Base-by-base conservation (phyloP, 108 stramenopile species). In the Cyclotella choctawhatcheeana region DNA sequence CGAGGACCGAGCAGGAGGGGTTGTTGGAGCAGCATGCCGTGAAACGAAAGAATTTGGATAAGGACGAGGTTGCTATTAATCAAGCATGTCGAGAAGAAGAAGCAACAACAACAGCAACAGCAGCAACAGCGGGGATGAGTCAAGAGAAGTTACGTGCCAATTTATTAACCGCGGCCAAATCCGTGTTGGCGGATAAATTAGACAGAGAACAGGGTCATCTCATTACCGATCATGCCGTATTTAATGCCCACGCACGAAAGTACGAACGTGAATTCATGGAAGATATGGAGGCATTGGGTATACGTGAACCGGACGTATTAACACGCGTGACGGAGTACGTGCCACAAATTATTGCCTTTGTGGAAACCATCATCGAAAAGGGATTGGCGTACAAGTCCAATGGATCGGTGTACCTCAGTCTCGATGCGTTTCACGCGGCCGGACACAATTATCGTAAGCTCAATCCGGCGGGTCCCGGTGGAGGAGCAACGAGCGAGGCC, bases 271-370 rank as follows among this genome's bases (percentile, higher is more conserved):
- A 98, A 84, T 99, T 96, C 83, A 86, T 94, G 74, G 90, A 97
- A 66, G 99, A 99, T 73, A 98, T 99, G 99, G 69, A 64, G 4
- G 65, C 77, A 10, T 82, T 99, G 35, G 94, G 93, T 27, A 93
- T 98, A 17, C 77, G 70, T 21, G 83, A 84, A 44, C 97, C 99
- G 8, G 90, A 96, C 67, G 87, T 95, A 6, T 68, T 98, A 16
- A 97, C 98, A 13, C 94, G 98, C 18, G 97, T 99, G 26, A 93
- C 95, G 25, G 98, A 99, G 75, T 97, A 93, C 78, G 87, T 99
- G 33, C 90, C 91, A 24, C 82, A 98, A 76, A 96, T 98, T 64
- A 89, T 98, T 0, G 84, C 76, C 59, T 98, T 89, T 68, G 92
- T 99, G 75, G 56, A 94, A 33, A 83, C 70, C 13, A 95, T 99